Conservation (phyloP, 1,284 basidiomycete genomes). For the Cutaneotrichosporon dermatis region DNA sequence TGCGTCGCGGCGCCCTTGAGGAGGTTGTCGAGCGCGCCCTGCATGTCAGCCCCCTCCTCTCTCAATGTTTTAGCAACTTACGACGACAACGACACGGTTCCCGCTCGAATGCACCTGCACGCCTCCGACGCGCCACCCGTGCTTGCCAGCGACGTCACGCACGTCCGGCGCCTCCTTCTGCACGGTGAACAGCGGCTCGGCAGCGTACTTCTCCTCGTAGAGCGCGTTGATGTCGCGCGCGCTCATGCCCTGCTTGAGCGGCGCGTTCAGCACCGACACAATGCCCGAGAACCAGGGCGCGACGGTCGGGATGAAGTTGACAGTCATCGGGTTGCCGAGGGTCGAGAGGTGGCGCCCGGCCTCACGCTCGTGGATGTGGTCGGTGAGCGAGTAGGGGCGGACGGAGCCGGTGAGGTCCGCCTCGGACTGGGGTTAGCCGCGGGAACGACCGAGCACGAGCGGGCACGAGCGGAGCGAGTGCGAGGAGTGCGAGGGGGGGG, state of each 20-base stretch:
- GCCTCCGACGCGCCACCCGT: slow-evolving; percentile 87
- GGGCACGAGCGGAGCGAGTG: too few relatives aligned
- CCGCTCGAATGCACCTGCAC: slow-evolving; percentile 88
- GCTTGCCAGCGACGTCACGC: slow-evolving; percentile 69
- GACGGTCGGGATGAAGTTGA: slow-evolving; percentile 84
- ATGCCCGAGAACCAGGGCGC: slow-evolving; percentile 97
- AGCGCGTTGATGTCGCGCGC: slow-evolving; percentile 70
- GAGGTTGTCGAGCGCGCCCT: slow-evolving; percentile 86
- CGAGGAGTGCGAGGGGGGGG: too few relatives aligned
- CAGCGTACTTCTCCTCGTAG: slow-evolving; percentile 73
- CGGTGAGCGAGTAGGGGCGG: slow-evolving; percentile 83
- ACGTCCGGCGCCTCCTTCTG: slow-evolving; percentile 70
- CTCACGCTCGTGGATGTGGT: slow-evolving; percentile 98
- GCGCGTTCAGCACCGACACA: slow-evolving; percentile 76
- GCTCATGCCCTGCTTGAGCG: slow-evolving; percentile 60
- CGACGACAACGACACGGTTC: slow-evolving; percentile 81
- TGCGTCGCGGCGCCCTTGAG: slow-evolving; percentile 98
- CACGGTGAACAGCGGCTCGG: slow-evolving; percentile 68
- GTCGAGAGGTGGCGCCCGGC: slow-evolving; percentile 73
- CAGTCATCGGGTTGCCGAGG: slow-evolving; percentile 55
- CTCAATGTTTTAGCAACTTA: slow-evolving; percentile 52
- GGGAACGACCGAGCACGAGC: too few relatives aligned
- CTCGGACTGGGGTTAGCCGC: slow-evolving; percentile 48
- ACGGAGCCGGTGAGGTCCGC: slow-evolving; percentile 72
- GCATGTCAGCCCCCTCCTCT: slow-evolving; percentile 44